A percentile compares a stretch with the other conserved stretches of the same genome.
Evolutionary conservation across 345 rosid species (phyloP).

Genomic region (Salix suchowensis): DNA sequence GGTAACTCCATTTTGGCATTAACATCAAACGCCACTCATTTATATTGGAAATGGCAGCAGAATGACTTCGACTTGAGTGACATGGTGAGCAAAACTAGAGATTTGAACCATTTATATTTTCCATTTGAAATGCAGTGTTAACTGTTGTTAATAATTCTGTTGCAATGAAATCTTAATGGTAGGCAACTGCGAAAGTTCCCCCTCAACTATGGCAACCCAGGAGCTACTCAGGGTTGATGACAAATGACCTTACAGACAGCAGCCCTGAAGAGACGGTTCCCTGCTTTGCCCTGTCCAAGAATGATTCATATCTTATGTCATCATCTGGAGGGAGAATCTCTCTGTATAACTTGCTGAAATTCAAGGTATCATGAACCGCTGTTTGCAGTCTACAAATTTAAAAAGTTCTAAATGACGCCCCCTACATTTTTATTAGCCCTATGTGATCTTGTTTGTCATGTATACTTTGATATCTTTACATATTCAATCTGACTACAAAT

Average conservation of each 20-base stretch:
- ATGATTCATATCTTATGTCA: slow-evolving; percentile 42
- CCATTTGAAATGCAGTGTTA: neutral
- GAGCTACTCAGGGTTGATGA: slow-evolving; percentile 21
- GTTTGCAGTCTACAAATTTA: neutral
- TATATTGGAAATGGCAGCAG: slow-evolving; percentile 40
- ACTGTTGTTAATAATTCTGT: neutral
- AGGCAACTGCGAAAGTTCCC: slow-evolving; percentile 32
- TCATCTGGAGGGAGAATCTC: slow-evolving; percentile 44
- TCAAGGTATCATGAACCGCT: slow-evolving; percentile 23
- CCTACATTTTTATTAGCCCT: neutral
- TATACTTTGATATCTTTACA: neutral
- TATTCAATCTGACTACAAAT: neutral
- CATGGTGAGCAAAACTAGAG: slow-evolving; percentile 21
- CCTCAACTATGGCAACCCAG: slow-evolving; percentile 38
- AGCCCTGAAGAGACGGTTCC: slow-evolving; percentile 24
- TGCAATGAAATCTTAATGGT: neutral
- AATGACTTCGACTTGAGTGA: slow-evolving; percentile 21
- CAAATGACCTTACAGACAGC: slow-evolving; percentile 25
- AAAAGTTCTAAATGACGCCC: neutral
- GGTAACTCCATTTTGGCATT: slow-evolving; percentile 48
- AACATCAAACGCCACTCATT: slow-evolving; percentile 35
- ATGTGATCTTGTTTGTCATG: neutral
- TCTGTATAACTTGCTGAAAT: slow-evolving; percentile 34
- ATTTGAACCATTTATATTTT: neutral
- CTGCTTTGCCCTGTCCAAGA: slow-evolving; percentile 39